Evolutionary conservation across 371 early-diverging fungal genomes (phyloP).

Genomic region (Apophysomyces ossiformis): DNA sequence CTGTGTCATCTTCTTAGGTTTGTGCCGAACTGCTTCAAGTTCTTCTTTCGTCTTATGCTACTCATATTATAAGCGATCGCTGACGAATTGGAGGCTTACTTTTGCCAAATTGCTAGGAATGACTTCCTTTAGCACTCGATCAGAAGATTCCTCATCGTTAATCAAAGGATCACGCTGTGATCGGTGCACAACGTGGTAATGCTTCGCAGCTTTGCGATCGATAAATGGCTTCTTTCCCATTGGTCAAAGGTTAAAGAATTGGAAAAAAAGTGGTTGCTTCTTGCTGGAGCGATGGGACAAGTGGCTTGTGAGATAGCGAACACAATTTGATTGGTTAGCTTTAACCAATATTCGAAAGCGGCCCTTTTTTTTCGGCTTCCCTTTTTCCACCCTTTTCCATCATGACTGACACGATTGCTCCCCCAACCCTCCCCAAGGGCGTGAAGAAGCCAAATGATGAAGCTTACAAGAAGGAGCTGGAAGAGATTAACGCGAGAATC

Average conservation of each 20-base stretch:
- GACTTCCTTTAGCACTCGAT: constrained; percentile 84
- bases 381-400: constrained; percentile 14
- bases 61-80: not conserved
- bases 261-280: constrained; percentile 16
- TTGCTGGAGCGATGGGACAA: constrained; percentile 1
- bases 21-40: constrained; percentile 35
- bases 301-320: not conserved
- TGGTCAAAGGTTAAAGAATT: constrained; percentile 4
- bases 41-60: constrained; percentile 52
- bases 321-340: not conserved
- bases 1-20: constrained; percentile 42
- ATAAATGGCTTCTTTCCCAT: constrained; percentile 89
- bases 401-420: constrained; percentile 25
- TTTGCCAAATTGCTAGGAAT: constrained; percentile 71
- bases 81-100: constrained; percentile 27
- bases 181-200: constrained; percentile 91
- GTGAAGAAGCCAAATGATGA: constrained; percentile 60
- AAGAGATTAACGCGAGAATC: constrained; percentile 56
- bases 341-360: not conserved
- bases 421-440: constrained; percentile 41
- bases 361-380: constrained; percentile 1
- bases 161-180: constrained; percentile 95
- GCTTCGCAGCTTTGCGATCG: constrained; percentile 81
- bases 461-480: constrained; percentile 51
- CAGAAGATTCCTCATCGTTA: constrained; percentile 79